phyloP scores from a whole-genome alignment of 2,329 filamentous ascomycete species.

The Pseudogymnoascus sp. region DNA sequence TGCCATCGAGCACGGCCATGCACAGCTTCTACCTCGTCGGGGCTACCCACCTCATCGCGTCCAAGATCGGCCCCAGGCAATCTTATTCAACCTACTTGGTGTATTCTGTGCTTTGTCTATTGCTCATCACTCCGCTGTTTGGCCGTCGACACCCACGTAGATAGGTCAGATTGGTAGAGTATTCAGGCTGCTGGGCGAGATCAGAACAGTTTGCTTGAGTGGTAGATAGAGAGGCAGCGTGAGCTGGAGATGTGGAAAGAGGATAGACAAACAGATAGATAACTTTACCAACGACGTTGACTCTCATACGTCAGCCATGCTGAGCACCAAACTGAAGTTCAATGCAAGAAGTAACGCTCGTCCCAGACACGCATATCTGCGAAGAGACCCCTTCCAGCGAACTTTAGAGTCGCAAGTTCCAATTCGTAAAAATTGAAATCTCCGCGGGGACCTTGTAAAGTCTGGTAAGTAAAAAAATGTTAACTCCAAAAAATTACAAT shows the following conservation, averaged over 20 bases:
- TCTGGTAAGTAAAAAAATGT: background rate
- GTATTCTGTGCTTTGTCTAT: background rate
- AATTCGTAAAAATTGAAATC: background rate
- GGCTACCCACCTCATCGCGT: background rate
- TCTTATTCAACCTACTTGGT: background rate
- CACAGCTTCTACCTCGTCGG: background rate
- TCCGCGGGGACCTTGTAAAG: background rate
- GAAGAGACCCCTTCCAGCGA: background rate
- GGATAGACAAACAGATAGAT: background rate
- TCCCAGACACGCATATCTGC: background rate
- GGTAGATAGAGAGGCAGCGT: background rate
- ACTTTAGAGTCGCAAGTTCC: background rate
- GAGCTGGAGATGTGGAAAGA: background rate
- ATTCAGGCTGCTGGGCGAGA: background rate
- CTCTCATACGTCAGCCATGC: background rate
- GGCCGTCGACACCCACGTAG: background rate
- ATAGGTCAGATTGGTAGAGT: background rate
- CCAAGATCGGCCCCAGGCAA: background rate
- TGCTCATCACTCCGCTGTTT: background rate
- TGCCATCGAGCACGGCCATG: background rate
- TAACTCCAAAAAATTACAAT: background rate
- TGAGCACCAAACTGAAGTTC: background rate
- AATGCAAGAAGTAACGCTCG: background rate
- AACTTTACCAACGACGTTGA: background rate
- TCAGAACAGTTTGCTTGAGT: background rate